These are phyloP conservation scores for Quercus suber DNA, from an alignment of 306 rosid species.

Conservation along the genomic window DNA sequence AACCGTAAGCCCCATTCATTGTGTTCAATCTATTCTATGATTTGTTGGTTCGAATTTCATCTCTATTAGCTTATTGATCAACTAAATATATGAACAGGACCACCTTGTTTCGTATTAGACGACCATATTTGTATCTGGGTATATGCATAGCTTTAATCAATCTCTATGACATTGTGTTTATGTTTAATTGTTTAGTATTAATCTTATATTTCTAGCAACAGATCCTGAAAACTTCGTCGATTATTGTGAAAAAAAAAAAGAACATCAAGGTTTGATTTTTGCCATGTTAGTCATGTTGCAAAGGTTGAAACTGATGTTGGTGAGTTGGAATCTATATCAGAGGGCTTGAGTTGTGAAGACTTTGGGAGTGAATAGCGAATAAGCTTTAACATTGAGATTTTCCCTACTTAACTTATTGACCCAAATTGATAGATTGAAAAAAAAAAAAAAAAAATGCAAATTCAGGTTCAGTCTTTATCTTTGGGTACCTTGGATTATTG, in stretches of 20 bases:
- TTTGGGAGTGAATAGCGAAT: slow-evolving; percentile 71
- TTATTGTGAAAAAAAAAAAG: too few species aligned
- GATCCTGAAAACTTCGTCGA: slow-evolving; percentile 28
- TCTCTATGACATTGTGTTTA: slow-evolving; percentile 2
- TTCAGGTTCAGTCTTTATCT: too few species aligned
- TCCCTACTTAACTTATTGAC: too few species aligned
- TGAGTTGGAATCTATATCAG: slow-evolving; percentile 65
- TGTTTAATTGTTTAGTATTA: background rate
- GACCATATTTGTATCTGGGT: background rate
- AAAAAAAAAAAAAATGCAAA: too few species aligned
- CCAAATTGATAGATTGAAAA: too few species aligned
- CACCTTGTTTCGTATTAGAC: background rate
- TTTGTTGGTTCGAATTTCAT: too few species aligned
- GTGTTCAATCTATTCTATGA: too few species aligned
- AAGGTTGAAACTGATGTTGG: slow-evolving; percentile 17
- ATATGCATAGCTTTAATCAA: slow-evolving; percentile 1
- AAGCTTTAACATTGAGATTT: background rate
- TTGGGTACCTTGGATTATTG: too few species aligned
- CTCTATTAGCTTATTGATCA: background rate
- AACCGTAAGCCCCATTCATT: too few species aligned
- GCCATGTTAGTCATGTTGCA: slow-evolving; percentile 7
- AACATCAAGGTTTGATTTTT: slow-evolving; percentile 49
- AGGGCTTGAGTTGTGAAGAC: slow-evolving; percentile 80
- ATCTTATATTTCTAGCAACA: background rate
- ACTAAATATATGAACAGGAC: background rate